A percentile compares a stretch with the other conserved stretches of the same genome.
Conservation (phyloP, 768 basidiomycete genomes). For the Multifurca ochricompacta region DNA sequence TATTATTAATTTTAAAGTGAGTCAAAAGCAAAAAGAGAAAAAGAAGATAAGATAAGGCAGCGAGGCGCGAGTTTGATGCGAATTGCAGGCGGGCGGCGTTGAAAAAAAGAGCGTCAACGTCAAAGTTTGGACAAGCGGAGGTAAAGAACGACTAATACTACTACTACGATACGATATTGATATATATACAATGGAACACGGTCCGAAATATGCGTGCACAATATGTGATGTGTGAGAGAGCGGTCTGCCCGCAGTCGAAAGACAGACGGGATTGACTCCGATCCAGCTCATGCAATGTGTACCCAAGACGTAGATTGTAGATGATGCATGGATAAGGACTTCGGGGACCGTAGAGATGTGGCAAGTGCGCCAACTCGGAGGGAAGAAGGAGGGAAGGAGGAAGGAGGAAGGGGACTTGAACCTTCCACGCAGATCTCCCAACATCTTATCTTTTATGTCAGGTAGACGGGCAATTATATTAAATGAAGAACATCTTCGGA, state of each 20-base stretch:
- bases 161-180: too few relatives aligned
- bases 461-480: background rate
- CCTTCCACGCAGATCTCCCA: background rate
- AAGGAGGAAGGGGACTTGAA: too few relatives aligned
- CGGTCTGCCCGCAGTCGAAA: background rate
- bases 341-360: background rate
- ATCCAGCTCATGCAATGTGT: background rate
- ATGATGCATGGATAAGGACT: constrained; percentile 1
- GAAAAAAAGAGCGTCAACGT: background rate
- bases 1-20: too few relatives aligned
- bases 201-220: background rate
- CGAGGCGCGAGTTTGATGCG: background rate
- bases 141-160: background rate
- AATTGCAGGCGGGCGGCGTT: too few relatives aligned
- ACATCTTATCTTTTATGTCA: constrained; percentile 1
- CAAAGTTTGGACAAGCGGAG: constrained; percentile 2
- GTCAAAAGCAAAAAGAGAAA: background rate
- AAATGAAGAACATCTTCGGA: background rate
- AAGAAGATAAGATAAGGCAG: constrained; percentile 1
- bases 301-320: background rate
- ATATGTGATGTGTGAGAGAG: background rate
- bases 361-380: background rate
- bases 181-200: constrained; percentile 4
- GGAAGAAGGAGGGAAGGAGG: too few relatives aligned
- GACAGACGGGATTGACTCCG: background rate